A percentile compares a stretch with the other conserved stretches of the same genome.
Evolutionary conservation across 495 filamentous ascomycete species (phyloP).

Genomic region (Xylaria flabelliformis): DNA sequence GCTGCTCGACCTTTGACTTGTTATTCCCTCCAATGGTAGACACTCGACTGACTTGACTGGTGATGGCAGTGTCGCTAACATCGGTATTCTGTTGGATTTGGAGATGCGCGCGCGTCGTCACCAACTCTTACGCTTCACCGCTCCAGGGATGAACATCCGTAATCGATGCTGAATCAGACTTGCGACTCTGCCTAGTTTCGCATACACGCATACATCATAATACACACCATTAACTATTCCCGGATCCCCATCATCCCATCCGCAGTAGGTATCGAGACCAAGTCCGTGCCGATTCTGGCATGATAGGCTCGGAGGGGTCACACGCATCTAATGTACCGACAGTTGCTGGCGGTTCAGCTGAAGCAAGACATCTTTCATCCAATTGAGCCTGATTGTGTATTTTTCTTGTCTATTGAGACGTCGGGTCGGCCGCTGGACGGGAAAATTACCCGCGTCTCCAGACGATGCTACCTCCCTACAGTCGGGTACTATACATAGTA

Average conservation of each 20-base stretch:
- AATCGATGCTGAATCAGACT: conserved; percentile 22
- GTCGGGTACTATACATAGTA: not conserved
- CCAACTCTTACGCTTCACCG: conserved; percentile 13
- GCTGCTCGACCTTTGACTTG: conserved; percentile 3
- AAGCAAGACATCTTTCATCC: conserved; percentile 14
- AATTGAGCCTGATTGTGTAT: conserved; percentile 20
- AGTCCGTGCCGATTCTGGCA: conserved; percentile 7
- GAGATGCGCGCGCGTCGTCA: conserved; percentile 22
- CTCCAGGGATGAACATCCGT: not conserved
- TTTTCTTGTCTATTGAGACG: conserved; percentile 1
- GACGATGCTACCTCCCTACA: conserved; percentile 2
- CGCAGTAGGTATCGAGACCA: conserved; percentile 11
- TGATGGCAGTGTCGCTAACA: conserved; percentile 14
- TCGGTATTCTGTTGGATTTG: not conserved
- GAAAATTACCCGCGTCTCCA: conserved; percentile 23
- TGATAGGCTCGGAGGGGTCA: conserved; percentile 10
- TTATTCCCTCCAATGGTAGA: conserved; percentile 5
- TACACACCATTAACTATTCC: conserved; percentile 17
- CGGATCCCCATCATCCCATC: conserved; percentile 10
- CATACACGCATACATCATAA: conserved; percentile 19
- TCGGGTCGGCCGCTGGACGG: conserved; percentile 11
- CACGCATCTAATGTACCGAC: conserved; percentile 10
- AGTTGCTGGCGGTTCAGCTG: conserved; percentile 14
- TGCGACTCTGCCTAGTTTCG: conserved; percentile 21
- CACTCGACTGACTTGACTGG: conserved; percentile 1